A percentile compares a stretch with the other conserved stretches of the same genome.
Evolutionary conservation across 768 basidiomycete species (phyloP).

Genomic region (Naganishia randhawae): DNA sequence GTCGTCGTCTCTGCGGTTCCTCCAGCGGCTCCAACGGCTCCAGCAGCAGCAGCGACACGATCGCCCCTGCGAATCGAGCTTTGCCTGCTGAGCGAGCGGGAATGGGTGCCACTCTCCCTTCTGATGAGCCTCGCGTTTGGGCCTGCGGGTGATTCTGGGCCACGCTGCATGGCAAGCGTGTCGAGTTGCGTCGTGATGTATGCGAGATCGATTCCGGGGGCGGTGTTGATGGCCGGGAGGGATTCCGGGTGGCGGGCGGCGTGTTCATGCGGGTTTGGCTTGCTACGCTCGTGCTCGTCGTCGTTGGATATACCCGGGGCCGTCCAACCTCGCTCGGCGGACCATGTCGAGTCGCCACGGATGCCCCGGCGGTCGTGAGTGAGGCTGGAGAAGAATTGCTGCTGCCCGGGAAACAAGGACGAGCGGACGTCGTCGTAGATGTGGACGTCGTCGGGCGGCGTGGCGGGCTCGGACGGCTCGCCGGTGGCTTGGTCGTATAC

Average conservation of each 20-base stretch:
- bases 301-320: neutral
- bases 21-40: neutral
- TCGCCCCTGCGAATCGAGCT: neutral
- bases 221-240: neutral
- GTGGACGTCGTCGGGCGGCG: no score
- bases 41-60: neutral
- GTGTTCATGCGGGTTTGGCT: neutral
- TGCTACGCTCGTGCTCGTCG: neutral
- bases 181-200: neutral
- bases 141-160: neutral
- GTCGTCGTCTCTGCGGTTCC: neutral
- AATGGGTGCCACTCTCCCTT: neutral
- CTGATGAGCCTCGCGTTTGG: neutral
- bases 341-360: neutral
- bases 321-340: constrained; percentile 6
- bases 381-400: constrained; percentile 13
- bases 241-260: neutral
- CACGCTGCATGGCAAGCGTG: neutral
- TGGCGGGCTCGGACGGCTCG: neutral
- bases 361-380: neutral
- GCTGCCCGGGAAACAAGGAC: constrained; percentile 12
- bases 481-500: neutral
- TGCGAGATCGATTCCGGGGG: neutral
- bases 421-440: constrained; percentile 6
- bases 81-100: constrained; percentile 3